Evolutionary conservation across 352 stramenopile genomes (phyloP).

Genomic region (Globisporangium cederbergense): DNA sequence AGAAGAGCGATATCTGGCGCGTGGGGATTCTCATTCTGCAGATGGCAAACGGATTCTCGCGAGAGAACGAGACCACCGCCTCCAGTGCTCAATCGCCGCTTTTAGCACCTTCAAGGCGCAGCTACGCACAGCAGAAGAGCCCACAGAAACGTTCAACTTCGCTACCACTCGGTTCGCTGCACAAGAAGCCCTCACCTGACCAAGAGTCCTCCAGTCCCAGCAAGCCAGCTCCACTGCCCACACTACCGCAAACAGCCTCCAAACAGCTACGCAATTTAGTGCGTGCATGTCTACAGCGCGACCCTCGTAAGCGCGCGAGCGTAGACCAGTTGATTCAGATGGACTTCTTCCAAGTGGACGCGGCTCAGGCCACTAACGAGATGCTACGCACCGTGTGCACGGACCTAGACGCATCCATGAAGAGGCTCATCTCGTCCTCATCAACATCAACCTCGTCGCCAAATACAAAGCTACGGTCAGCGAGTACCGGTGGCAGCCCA

Average conservation of each 20-base stretch:
- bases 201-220: background rate
- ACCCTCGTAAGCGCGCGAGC: slow-evolving; percentile 35
- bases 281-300: slow-evolving; percentile 37
- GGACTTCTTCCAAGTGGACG: slow-evolving; percentile 57
- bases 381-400: slow-evolving; percentile 53
- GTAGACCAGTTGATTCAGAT: slow-evolving; percentile 30
- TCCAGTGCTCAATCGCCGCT: background rate
- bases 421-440: slow-evolving; percentile 12
- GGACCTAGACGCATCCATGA: slow-evolving; percentile 60
- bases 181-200: slow-evolving; percentile 1
- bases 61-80: slow-evolving; percentile 17
- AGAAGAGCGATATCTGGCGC: slow-evolving; percentile 55
- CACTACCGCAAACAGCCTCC: slow-evolving; percentile 40
- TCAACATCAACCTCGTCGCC: background rate
- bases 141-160: slow-evolving; percentile 9
- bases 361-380: slow-evolving; percentile 40
- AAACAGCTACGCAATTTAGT: slow-evolving; percentile 43
- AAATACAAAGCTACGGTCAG: background rate
- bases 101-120: background rate
- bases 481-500: background rate
- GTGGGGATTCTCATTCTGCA: slow-evolving; percentile 54
- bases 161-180: background rate
- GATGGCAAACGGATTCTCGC: slow-evolving; percentile 29
- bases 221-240: slow-evolving; percentile 14
- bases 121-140: background rate